Evolutionary conservation across 2,329 filamentous ascomycete species (phyloP).

Genomic region (Colletotrichum sp.): DNA sequence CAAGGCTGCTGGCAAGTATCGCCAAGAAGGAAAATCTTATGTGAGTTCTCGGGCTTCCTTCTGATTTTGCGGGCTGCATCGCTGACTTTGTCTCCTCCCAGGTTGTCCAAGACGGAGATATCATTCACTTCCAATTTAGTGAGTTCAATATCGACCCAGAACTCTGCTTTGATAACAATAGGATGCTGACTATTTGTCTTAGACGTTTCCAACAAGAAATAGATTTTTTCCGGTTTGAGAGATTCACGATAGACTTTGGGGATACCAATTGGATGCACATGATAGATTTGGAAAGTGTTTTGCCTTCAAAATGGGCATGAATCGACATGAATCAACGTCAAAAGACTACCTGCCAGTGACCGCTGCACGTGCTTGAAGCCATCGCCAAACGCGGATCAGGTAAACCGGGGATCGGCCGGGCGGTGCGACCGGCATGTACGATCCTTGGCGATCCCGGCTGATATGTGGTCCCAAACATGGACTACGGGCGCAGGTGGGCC

Average conservation of each 20-base stretch:
- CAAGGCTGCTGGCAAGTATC: conserved; percentile 49
- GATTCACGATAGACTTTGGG: neutral
- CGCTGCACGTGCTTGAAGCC: neutral
- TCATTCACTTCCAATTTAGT: conserved; percentile 51
- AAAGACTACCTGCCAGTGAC: neutral
- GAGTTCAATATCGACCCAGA: too few relatives aligned
- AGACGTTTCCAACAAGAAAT: conserved; percentile 11
- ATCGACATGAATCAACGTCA: neutral
- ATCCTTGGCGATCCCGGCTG: neutral
- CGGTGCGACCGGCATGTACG: neutral
- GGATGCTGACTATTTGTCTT: neutral
- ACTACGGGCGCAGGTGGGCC: neutral
- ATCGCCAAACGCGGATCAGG: neutral
- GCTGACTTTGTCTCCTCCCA: conserved; percentile 21
- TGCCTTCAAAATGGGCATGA: neutral
- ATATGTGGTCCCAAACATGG: neutral
- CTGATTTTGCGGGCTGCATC: neutral
- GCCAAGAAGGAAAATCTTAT: conserved; percentile 50
- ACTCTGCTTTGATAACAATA: too few relatives aligned
- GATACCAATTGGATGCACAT: neutral
- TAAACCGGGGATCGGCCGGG: neutral
- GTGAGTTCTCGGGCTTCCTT: conserved; percentile 24
- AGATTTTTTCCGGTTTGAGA: neutral
- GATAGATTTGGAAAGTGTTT: fast-evolving
- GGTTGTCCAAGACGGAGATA: conserved; percentile 46